These are phyloP conservation scores for Stromatinia cepivora DNA, from an alignment of 2,329 filamentous ascomycete genomes.

Conservation along the genomic window DNA sequence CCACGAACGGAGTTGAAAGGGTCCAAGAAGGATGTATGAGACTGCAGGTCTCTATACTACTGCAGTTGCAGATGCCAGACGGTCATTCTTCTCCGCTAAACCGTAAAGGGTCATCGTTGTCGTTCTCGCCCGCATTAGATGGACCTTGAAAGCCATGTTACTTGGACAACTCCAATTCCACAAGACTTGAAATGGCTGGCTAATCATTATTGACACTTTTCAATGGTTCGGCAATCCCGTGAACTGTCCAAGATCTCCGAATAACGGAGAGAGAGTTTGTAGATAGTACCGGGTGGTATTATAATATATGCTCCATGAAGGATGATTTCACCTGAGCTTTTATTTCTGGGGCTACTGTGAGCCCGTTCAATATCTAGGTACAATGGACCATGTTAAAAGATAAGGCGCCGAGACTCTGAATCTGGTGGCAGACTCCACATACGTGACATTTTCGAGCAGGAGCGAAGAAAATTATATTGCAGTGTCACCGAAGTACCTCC, in stretches of 20 bases:
- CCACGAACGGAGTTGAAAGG: constrained; percentile 31
- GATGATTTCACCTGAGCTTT: not conserved
- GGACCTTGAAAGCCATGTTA: not conserved
- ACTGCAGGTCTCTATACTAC: not conserved
- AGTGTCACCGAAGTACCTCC: constrained; percentile 16
- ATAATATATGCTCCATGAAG: not conserved
- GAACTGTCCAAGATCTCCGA: constrained; percentile 9
- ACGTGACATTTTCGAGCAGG: not conserved
- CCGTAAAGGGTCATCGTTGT: not conserved
- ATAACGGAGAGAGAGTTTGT: constrained; percentile 1
- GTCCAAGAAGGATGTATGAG: constrained; percentile 11
- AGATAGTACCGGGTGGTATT: not conserved
- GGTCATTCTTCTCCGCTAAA: not conserved
- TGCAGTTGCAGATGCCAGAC: not conserved
- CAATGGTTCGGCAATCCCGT: constrained; percentile 7
- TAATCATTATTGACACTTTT: not conserved
- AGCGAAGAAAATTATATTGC: not conserved
- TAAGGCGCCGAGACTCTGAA: not conserved
- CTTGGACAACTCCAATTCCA: not conserved
- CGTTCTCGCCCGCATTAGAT: constrained; percentile 4
- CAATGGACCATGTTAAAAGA: not conserved
- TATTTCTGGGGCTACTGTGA: not conserved
- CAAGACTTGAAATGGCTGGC: not conserved
- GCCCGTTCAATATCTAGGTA: not conserved
- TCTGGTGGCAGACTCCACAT: not conserved